phyloP scores from a whole-genome alignment of 495 filamentous ascomycete genomes.

The Penicillium roqueforti region DNA sequence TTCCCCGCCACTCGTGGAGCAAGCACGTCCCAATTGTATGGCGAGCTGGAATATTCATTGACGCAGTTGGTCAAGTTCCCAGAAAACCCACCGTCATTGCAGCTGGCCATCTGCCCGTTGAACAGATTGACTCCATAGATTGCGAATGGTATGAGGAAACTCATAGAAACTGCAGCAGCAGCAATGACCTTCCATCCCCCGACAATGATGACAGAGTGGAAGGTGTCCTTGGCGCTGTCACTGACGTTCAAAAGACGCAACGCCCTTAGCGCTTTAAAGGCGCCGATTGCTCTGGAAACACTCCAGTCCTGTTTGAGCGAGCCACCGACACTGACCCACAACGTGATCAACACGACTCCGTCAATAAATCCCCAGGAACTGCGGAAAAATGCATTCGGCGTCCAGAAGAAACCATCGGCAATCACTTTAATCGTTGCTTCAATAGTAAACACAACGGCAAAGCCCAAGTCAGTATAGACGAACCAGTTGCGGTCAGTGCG shows the following conservation, averaged over 20 bases:
- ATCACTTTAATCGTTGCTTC: conserved; percentile 92
- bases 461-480: conserved; percentile 83
- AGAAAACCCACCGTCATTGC: conserved; percentile 66
- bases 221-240: conserved; percentile 91
- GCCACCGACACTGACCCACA: conserved; percentile 93
- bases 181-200: conserved; percentile 88
- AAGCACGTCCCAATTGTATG: conserved; percentile 77
- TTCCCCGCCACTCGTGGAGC: conserved; percentile 78
- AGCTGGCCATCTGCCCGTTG: conserved; percentile 70
- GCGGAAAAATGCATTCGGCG: conserved; percentile 94
- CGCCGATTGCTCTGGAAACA: conserved; percentile 84
- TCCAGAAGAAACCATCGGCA: conserved; percentile 95
- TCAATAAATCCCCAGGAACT: conserved; percentile 98
- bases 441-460: conserved; percentile 80
- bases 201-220: conserved; percentile 91
- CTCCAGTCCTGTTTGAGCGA: conserved; percentile 71
- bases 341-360: conserved; percentile 82
- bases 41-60: conserved; percentile 71
- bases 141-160: conserved; percentile 91
- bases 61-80: conserved; percentile 63
- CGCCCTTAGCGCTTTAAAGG: conserved; percentile 97
- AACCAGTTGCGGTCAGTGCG: conserved; percentile 83
- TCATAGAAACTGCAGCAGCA: conserved; percentile 86
- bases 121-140: conserved; percentile 94
- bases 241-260: conserved; percentile 90